Conservation (phyloP, 2,329 filamentous ascomycete genomes). For the Colletotrichum tropicicola region DNA sequence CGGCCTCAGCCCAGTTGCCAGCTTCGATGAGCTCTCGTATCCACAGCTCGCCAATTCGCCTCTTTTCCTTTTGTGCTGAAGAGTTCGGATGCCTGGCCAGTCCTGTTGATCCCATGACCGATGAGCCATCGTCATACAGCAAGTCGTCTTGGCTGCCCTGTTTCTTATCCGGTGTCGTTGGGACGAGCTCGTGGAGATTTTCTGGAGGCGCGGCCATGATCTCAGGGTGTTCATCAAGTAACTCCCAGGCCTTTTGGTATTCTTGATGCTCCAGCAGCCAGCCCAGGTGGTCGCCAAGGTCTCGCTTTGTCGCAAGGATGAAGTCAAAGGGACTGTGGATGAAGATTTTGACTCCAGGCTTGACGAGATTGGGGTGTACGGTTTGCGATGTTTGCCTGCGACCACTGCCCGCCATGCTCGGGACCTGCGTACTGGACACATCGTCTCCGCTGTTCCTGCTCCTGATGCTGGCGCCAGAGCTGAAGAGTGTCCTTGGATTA, state of each 20-base stretch:
- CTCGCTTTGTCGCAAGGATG: conserved; percentile 88
- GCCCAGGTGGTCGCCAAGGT: conserved; percentile 82
- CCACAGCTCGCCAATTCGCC: conserved; percentile 92
- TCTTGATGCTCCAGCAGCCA: conserved; percentile 87
- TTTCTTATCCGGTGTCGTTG: conserved; percentile 51
- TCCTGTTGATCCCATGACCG: conserved; percentile 67
- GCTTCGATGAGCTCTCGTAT: conserved; percentile 83
- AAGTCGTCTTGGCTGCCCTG: conserved; percentile 66
- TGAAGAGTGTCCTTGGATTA: conserved; percentile 88
- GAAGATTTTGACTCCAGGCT: conserved; percentile 78
- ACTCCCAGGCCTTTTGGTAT: conserved; percentile 87
- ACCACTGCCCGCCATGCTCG: conserved; percentile 47
- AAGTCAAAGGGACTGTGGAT: conserved; percentile 98
- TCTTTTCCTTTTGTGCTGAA: conserved; percentile 82
- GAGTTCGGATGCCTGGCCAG: conserved; percentile 25
- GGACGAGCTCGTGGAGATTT: conserved; percentile 47
- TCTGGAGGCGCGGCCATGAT: conserved; percentile 58
- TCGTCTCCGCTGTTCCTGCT: conserved; percentile 70
- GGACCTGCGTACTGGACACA: conserved; percentile 56
- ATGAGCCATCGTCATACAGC: conserved; percentile 73
- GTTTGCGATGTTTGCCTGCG: conserved; percentile 22
- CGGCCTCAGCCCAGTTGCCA: conserved; percentile 80
- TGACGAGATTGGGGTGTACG: conserved; percentile 63
- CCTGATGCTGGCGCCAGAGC: conserved; percentile 81
- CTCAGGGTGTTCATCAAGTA: conserved; percentile 89